Base-by-base conservation (phyloP, 1,284 basidiomycete genomes). In the Cryptococcus deneoformans region DNA sequence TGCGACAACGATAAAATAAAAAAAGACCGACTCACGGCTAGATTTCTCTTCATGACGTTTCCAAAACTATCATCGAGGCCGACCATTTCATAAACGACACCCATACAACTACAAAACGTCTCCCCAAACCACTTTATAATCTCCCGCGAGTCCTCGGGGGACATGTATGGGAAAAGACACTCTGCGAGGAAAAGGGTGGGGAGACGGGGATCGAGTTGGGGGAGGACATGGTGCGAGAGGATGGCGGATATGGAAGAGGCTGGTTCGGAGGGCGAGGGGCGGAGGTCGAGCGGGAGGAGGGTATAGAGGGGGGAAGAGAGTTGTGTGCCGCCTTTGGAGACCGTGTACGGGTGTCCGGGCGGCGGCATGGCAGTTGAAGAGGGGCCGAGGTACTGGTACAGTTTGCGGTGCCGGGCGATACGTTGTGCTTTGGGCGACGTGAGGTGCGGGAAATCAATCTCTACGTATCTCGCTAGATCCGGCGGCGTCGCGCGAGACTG, bases 131-230 rank as follows among this genome's bases (percentile, higher is more conserved):
- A 93, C 40, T 79, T 71, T 5, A 95, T 79, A n/a, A 95, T 71
- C 0, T 79, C 78, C 29, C 81, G 77, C 0, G 86, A 87, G 3
- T 82, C 79, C 5, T 76, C 69, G 0, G 88, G 85, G 0, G 79
- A 68, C 83, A 96, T 88, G 75, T 97, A 97, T n/a, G 86, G 90
- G 58, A 95, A 82, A 3, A 96, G 89, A 65, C 93, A 95, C 80
- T 97, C 93, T 59, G 90, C 90, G 8, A 97, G 78, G 16, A 95
- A 80, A 1, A 97, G 82, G 0, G 90, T 92, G 1, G 92, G 90
- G 5, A 86, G 69, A 0, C 78, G 63, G 0, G 83, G 79, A n/a
- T 87, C 86, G n/a, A 93, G 79, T 3, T 86, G 62, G 0, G 69
- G 69, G 3, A 68, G 58, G 2, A 77, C 48, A 1, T 59, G 42